Base-by-base conservation (phyloP, 768 basidiomycete species). In the Hemileccinum impolitum region DNA sequence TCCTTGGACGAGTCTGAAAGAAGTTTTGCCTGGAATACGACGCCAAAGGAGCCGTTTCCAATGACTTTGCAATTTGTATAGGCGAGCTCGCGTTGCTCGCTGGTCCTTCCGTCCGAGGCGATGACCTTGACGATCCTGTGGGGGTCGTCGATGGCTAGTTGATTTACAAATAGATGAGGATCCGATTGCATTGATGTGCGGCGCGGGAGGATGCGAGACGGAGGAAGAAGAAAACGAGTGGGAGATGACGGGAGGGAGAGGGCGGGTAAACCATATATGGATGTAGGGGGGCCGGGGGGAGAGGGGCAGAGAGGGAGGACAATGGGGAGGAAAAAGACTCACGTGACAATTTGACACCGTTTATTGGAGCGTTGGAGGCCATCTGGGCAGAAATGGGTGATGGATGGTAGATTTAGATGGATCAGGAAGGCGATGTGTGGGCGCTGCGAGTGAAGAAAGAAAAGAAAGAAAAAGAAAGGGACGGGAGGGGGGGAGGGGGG, bases 61-160 rank as follows among this genome's bases (percentile, higher is more conserved):
- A 94, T 90, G 66, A 99, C 91, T 74, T 96, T 98, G 79, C 90
- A 95, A 69, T 90, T 94, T 60, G 90, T 96, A 75, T 99, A 99
- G 41, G 85, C 80, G 62, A 98, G 84, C 60, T 94, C 88, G 63
- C 80, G 79, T 54, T 88, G 85, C 43, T 90, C 87, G 61, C 90
- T 93, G 6, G 85, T 75, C 81, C 94, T 97, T 72, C 96, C 96
- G 63, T 94, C 89, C 54, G 87, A 90, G 50, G 94, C 95, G 67
- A 89, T 78, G 62, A 99, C 96, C 70, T 90, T 93, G 75, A 95
- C 87, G 64, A 96, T 80, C 75, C 90, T 90, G 71, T 87, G 81
- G n/a, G 95, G 93, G 75, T 99, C 95, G 75, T 98, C 96, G 73
- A 88, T 82, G 67, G 83, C 85, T 87, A 70, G 32, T 48, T 57